These are phyloP conservation scores for Geotrichum klebahnii DNA, from an alignment of 1,139 yeast genomes.

Conservation along the genomic window DNA sequence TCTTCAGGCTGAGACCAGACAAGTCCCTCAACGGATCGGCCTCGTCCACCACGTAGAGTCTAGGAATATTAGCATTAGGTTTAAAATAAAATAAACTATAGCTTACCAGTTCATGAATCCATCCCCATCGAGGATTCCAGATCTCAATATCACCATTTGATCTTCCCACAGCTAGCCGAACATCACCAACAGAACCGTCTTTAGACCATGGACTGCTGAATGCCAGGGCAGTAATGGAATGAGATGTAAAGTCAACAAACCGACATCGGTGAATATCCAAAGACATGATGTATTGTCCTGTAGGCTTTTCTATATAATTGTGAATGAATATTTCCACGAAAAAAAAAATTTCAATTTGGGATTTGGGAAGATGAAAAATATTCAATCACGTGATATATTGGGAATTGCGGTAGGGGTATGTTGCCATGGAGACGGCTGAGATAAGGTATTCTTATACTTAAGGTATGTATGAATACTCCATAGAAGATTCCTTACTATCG, in stretches of 20 bases:
- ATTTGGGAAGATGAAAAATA: background rate
- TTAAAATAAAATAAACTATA: background rate
- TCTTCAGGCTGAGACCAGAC: slow-evolving; percentile 56
- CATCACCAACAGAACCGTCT: slow-evolving; percentile 52
- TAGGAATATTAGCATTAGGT: slow-evolving; percentile 41
- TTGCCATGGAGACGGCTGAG: background rate
- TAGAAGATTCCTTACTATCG: no score
- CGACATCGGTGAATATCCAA: slow-evolving; percentile 87
- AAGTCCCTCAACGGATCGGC: slow-evolving; percentile 82
- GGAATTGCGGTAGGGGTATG: background rate
- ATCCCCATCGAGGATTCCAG: slow-evolving; percentile 77
- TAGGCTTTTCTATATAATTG: background rate
- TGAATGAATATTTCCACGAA: background rate
- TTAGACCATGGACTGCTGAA: slow-evolving; percentile 65
- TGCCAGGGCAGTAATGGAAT: slow-evolving; percentile 75
- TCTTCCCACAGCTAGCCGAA: slow-evolving; percentile 87
- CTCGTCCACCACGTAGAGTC: slow-evolving; percentile 73
- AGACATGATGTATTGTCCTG: slow-evolving; percentile 14
- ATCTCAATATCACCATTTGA: slow-evolving; percentile 93
- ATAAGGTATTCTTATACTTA: no score
- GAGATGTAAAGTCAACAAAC: slow-evolving; percentile 86
- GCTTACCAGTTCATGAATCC: slow-evolving; percentile 47
- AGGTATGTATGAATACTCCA: no score
- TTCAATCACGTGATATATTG: background rate
- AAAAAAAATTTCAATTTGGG: background rate